Evolutionary conservation across 2,329 filamentous ascomycete genomes (phyloP).

Genomic region (Achaetomium macrosporum): DNA sequence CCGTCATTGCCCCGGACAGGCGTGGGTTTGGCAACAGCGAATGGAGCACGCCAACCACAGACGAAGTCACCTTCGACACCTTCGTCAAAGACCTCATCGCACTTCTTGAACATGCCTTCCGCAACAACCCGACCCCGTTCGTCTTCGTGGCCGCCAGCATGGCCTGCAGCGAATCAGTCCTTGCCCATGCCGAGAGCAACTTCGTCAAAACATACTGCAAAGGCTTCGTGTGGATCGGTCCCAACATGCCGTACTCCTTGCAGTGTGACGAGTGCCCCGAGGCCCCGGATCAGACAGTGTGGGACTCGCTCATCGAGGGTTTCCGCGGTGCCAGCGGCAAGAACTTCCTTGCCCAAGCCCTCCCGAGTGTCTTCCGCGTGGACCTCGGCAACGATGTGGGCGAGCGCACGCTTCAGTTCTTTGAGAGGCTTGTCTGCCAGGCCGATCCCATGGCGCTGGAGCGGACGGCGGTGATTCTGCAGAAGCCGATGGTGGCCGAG

Average conservation of each 20-base stretch:
- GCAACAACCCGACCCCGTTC: slow-evolving; percentile 4
- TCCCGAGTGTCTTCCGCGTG: slow-evolving; percentile 11
- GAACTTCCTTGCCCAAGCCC: slow-evolving; percentile 1
- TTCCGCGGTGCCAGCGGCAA: slow-evolving; percentile 5
- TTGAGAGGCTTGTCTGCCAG: slow-evolving; percentile 14
- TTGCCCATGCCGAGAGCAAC: slow-evolving; percentile 1
- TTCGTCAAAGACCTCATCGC: slow-evolving; percentile 15
- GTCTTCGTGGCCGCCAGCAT: slow-evolving; percentile 20
- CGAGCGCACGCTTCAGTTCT: slow-evolving; percentile 7
- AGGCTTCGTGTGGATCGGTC: slow-evolving; percentile 20
- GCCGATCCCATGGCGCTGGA: slow-evolving; percentile 16
- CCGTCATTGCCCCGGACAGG: slow-evolving; percentile 19
- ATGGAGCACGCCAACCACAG: slow-evolving; percentile 5
- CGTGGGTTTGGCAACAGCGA: slow-evolving; percentile 18
- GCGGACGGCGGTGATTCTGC: slow-evolving; percentile 3
- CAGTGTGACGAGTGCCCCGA: slow-evolving; percentile 2
- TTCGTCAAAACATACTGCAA: slow-evolving; percentile 10
- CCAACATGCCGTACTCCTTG: slow-evolving; percentile 17
- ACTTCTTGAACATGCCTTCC: slow-evolving; percentile 10
- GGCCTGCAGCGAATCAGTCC: slow-evolving; percentile 15
- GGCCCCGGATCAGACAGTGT: background rate
- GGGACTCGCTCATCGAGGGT: slow-evolving; percentile 5
- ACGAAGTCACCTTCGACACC: slow-evolving; percentile 17
- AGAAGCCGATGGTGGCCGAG: slow-evolving; percentile 7
- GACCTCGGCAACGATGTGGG: slow-evolving; percentile 10